Percentiles rank a stretch among this genome's conserved stretches.
Conservation (phyloP, 306 rosid species). For the Vigna angularis region DNA sequence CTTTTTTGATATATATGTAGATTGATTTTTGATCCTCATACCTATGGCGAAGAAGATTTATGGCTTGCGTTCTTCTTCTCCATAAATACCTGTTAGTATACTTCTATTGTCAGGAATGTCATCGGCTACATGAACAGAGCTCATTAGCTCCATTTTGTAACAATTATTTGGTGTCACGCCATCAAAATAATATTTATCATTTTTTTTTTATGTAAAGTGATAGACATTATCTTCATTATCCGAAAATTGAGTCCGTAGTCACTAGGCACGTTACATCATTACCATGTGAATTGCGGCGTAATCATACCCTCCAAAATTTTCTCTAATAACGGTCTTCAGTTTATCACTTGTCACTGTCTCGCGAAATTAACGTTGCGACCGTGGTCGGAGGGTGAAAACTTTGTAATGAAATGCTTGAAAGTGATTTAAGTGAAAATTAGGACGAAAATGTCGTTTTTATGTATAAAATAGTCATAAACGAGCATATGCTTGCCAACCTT, state of each 20-base stretch:
- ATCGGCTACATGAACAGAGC: no score
- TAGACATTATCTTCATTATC: neutral
- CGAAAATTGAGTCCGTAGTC: neutral
- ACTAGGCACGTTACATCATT: neutral
- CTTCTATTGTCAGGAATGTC: neutral
- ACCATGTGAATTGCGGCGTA: neutral
- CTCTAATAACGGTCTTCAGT: neutral
- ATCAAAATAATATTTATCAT: neutral
- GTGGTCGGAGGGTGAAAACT: neutral
- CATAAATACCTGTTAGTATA: slow-evolving; percentile 27
- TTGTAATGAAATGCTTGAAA: neutral
- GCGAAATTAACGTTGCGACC: slow-evolving; percentile 5
- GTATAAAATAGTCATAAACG: slow-evolving; percentile 2
- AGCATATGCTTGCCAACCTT: slow-evolving; percentile 27
- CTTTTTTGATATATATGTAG: slow-evolving; percentile 30
- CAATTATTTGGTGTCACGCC: slow-evolving; percentile 2
- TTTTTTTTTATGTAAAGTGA: neutral
- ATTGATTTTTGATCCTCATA: slow-evolving; percentile 13
- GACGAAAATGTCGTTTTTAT: neutral
- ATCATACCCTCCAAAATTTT: neutral
- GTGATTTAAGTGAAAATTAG: neutral
- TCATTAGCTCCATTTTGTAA: neutral
- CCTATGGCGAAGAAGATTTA: slow-evolving; percentile 17
- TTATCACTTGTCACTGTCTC: slow-evolving; percentile 11
- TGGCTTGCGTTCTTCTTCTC: slow-evolving; percentile 10